phyloP scores from a whole-genome alignment of 2,329 filamentous ascomycete genomes.

The Fusarium anthophilum region DNA sequence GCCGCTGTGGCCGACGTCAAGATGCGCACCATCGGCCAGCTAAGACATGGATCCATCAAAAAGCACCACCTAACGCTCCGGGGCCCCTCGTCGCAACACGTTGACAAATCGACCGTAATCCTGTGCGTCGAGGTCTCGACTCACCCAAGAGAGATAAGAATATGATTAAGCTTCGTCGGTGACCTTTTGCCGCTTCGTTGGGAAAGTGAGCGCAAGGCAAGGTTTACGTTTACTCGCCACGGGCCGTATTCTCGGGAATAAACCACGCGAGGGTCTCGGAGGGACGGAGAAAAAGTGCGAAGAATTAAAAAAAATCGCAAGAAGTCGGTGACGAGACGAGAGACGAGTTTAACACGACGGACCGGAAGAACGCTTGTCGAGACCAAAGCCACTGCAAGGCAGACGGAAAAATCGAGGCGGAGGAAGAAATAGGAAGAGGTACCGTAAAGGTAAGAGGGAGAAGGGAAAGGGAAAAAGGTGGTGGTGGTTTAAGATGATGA shows the following conservation, averaged over 20 bases:
- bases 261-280: slow-evolving; percentile 42
- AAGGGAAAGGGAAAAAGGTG: slow-evolving; percentile 22
- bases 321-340: slow-evolving; percentile 27
- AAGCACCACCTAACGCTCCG: slow-evolving; percentile 31
- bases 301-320: slow-evolving; percentile 31
- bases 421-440: slow-evolving; percentile 26
- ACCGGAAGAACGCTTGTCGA: slow-evolving; percentile 34
- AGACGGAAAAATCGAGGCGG: slow-evolving; percentile 33
- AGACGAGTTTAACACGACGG: slow-evolving; percentile 10
- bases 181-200: slow-evolving; percentile 31
- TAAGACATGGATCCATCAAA: slow-evolving; percentile 38
- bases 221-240: slow-evolving; percentile 27
- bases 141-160: slow-evolving; percentile 35
- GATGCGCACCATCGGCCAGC: slow-evolving; percentile 40
- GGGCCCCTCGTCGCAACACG: slow-evolving; percentile 39
- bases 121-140: slow-evolving; percentile 27
- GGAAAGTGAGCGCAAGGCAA: slow-evolving; percentile 35
- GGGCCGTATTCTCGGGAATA: slow-evolving; percentile 38
- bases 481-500: slow-evolving; percentile 39
- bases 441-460: slow-evolving; percentile 23
- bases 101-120: slow-evolving; percentile 26
- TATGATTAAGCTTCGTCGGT: slow-evolving; percentile 23
- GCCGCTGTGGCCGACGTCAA: slow-evolving; percentile 33
- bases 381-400: slow-evolving; percentile 36
- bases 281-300: slow-evolving; percentile 38